These are phyloP conservation scores for Carex parvula DNA, from an alignment of 176 grass and related monocot genomes.

Conservation along the genomic window DNA sequence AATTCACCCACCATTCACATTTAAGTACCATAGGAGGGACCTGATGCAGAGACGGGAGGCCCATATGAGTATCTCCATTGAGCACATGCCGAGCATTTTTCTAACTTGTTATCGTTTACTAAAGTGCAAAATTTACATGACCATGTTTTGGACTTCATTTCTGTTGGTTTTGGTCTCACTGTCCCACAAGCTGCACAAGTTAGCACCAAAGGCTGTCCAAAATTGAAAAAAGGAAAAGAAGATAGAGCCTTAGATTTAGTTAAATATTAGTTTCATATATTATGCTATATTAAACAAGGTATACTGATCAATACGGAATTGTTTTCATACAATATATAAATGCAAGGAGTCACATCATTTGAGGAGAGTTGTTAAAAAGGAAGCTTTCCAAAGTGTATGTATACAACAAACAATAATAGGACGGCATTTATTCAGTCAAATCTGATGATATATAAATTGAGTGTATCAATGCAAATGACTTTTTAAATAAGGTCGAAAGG, in stretches of 20 bases:
- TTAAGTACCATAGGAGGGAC: conserved; percentile 42
- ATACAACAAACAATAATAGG: neutral
- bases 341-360: neutral
- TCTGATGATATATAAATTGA: neutral
- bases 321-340: conserved; percentile 3
- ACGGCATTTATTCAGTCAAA: neutral
- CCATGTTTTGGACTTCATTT: conserved; percentile 62
- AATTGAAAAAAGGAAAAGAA: conserved; percentile 18
- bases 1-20: neutral
- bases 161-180: conserved; percentile 57
- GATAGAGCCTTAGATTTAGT: conserved; percentile 27
- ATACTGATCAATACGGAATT: neutral
- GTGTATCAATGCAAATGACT: neutral
- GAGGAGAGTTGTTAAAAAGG: neutral
- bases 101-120: conserved; percentile 62
- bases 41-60: conserved; percentile 35
- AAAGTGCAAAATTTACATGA: conserved; percentile 94
- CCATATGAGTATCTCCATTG: conserved; percentile 96
- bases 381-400: neutral
- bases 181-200: conserved; percentile 80
- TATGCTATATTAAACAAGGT: neutral
- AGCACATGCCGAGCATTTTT: conserved; percentile 77
- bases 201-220: conserved; percentile 54
- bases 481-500: neutral
- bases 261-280: neutral